phyloP scores from a whole-genome alignment of 2,329 filamentous ascomycete genomes.

The Aspergillus floridensis region DNA sequence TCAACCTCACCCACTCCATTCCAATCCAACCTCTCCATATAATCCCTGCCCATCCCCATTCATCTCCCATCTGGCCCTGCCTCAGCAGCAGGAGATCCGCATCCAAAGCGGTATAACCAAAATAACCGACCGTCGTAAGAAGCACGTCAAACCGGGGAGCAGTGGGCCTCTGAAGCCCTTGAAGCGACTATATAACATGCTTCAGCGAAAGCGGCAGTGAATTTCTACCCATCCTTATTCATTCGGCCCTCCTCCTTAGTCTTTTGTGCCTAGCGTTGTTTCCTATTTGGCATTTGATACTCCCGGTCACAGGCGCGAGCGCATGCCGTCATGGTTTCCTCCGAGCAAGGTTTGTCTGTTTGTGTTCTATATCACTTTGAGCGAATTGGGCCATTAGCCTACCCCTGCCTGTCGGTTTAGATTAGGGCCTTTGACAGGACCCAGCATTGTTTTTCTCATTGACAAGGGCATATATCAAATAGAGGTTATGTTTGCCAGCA shows the following conservation, averaged over 20 bases:
- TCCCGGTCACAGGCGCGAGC: not conserved
- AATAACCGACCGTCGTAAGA: not conserved
- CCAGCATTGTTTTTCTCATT: not conserved
- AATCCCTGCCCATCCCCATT: not conserved
- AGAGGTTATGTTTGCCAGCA: not conserved
- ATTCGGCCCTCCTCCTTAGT: not conserved
- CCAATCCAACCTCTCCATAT: constrained; percentile 1
- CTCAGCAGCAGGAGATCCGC: not conserved
- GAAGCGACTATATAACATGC: not conserved
- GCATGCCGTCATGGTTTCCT: not conserved
- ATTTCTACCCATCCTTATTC: not conserved
- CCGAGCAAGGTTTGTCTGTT: not conserved
- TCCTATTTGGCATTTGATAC: not conserved
- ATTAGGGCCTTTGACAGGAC: not conserved
- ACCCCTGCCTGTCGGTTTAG: not conserved
- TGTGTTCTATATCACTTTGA: not conserved
- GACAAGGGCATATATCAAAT: not conserved
- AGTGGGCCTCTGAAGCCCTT: constrained; percentile 1
- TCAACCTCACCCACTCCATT: not conserved
- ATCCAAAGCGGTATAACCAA: constrained; percentile 4
- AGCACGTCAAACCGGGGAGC: not conserved
- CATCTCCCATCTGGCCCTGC: not conserved
- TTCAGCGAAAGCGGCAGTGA: constrained; percentile 2
- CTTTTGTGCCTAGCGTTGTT: not conserved
- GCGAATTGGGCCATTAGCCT: not conserved